phyloP scores from a whole-genome alignment of 73 alveolate species.

The Stentor coeruleus region DNA sequence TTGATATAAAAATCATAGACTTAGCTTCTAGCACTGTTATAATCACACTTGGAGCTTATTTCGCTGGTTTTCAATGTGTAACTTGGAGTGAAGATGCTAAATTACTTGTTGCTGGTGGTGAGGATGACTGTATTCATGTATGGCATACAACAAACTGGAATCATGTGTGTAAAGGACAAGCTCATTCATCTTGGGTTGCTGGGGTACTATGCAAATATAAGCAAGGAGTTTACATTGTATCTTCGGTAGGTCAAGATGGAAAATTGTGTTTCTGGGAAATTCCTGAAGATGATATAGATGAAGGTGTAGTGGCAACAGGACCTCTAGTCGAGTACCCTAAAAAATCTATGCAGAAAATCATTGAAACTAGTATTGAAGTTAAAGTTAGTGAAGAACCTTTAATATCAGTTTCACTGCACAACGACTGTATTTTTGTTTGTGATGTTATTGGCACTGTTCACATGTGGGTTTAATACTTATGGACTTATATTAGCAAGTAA shows the following conservation, averaged over 20 bases:
- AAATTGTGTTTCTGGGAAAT: neutral
- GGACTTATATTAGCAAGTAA: no score
- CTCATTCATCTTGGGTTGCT: neutral
- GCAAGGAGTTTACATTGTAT: neutral
- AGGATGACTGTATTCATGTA: constrained; percentile 8
- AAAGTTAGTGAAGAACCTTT: neutral
- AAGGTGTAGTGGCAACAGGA: neutral
- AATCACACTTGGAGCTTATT: neutral
- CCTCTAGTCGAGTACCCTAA: neutral
- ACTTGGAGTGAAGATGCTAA: constrained; percentile 1
- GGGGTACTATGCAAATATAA: neutral
- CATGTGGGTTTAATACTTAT: neutral
- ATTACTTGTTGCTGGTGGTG: constrained; percentile 20
- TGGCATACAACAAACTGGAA: neutral
- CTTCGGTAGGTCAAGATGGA: constrained; percentile 24
- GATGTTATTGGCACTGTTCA: neutral
- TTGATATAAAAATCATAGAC: constrained; percentile 2
- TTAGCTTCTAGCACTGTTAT: neutral
- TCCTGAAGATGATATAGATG: neutral
- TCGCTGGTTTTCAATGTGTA: neutral
- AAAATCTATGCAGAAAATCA: neutral
- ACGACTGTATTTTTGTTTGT: neutral
- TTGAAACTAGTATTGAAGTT: neutral
- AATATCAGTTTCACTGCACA: neutral
- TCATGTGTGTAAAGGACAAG: neutral